A percentile compares a stretch with the other conserved stretches of the same genome.
phyloP scores from a whole-genome alignment of 1,284 basidiomycete genomes.

The Phenoliferia sp. region DNA sequence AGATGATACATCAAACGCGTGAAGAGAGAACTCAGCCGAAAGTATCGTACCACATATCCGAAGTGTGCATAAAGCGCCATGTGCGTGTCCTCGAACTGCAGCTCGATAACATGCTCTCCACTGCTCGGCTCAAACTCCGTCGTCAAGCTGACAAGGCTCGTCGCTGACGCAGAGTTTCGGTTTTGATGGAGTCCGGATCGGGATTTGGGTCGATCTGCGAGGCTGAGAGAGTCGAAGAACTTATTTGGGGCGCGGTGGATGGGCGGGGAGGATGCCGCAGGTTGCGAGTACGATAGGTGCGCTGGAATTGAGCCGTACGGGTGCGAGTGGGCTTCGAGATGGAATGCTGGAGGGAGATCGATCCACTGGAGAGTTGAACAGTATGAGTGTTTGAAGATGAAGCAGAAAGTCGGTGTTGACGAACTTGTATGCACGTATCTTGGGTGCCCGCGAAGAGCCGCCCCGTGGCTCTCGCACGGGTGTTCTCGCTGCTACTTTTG shows the following conservation, averaged over 20 bases:
- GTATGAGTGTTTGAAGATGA: not conserved
- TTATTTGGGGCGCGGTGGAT: slow-evolving; percentile 30
- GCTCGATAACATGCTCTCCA: slow-evolving; percentile 27
- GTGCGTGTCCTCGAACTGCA: slow-evolving; percentile 59
- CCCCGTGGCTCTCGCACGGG: slow-evolving; percentile 9
- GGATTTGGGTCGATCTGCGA: slow-evolving; percentile 26
- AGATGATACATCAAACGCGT: not conserved
- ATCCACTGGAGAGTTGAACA: slow-evolving; percentile 21
- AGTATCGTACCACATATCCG: slow-evolving; percentile 62
- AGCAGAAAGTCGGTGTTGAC: not conserved
- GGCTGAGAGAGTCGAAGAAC: slow-evolving; percentile 34
- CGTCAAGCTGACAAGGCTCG: not conserved
- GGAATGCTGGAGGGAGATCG: slow-evolving; percentile 24
- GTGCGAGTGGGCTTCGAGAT: slow-evolving; percentile 12
- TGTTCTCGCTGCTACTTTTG: not conserved
- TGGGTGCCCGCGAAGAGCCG: slow-evolving; percentile 30
- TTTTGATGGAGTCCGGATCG: not conserved
- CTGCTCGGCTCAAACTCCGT: not conserved
- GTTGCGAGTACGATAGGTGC: not conserved
- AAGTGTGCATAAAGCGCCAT: slow-evolving; percentile 83
- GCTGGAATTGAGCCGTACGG: not conserved
- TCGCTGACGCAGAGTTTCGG: not conserved
- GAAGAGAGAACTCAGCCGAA: not conserved
- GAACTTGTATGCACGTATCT: slow-evolving; percentile 33
- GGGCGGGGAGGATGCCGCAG: slow-evolving; percentile 14